These are phyloP conservation scores for Apophysomyces variabilis DNA, from an alignment of 371 early-diverging fungal genomes.

Conservation along the genomic window DNA sequence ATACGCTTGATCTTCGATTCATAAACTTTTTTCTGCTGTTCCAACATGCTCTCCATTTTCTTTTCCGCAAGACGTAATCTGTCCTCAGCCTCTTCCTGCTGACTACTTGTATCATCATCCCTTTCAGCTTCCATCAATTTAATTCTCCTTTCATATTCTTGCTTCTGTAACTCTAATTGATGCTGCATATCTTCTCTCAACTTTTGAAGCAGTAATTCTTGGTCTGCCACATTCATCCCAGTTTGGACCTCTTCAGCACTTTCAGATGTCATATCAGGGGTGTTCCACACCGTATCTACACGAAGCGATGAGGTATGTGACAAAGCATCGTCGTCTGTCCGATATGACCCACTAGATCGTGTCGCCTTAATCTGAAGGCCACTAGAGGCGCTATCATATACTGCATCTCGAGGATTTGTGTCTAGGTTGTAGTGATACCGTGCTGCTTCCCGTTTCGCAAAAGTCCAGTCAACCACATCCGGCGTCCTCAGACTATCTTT, in stretches of 20 bases:
- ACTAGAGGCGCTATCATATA: conserved; percentile 56
- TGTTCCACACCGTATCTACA: conserved; percentile 10
- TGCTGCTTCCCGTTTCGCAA: conserved; percentile 72
- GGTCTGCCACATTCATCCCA: conserved; percentile 21
- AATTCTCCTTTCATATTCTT: conserved; percentile 58
- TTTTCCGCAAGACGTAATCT: conserved; percentile 42
- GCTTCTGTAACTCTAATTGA: conserved; percentile 51
- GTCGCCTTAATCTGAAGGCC: conserved; percentile 43
- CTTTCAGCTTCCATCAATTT: conserved; percentile 30
- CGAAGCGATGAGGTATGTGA: conserved; percentile 3
- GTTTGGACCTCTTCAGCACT: conserved; percentile 27
- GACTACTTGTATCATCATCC: conserved; percentile 19
- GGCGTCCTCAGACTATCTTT: conserved; percentile 33
- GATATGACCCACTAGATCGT: conserved; percentile 37
- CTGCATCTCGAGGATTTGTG: conserved; percentile 42
- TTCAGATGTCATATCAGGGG: conserved; percentile 5
- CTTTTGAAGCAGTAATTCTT: conserved; percentile 38
- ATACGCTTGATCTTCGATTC: conserved; percentile 50
- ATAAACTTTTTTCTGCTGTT: conserved; percentile 48
- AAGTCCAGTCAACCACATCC: conserved; percentile 72
- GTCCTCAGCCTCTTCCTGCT: conserved; percentile 18
- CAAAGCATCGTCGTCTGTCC: conserved; percentile 30
- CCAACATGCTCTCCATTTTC: conserved; percentile 49
- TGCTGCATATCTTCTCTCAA: conserved; percentile 54
- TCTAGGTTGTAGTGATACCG: conserved; percentile 30